Percentiles rank a stretch among this genome's conserved stretches.
Evolutionary conservation across 371 early-diverging fungal genomes (phyloP).

Genomic region (Zopfochytrium polystomum): DNA sequence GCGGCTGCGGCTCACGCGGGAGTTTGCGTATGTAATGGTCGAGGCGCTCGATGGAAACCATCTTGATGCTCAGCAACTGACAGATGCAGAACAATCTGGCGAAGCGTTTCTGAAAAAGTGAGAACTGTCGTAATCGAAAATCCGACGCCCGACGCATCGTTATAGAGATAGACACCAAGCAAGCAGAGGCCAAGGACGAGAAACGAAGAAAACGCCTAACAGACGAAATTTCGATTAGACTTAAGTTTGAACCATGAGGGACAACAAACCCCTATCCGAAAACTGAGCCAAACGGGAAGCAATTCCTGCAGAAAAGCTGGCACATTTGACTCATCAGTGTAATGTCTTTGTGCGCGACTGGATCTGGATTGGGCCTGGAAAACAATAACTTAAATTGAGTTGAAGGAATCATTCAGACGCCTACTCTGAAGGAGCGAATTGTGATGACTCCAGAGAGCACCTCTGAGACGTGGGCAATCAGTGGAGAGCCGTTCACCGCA

Average conservation of each 20-base stretch:
- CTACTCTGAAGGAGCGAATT: slow-evolving; percentile 21
- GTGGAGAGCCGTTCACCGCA: slow-evolving; percentile 23
- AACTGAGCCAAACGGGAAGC: slow-evolving; percentile 29
- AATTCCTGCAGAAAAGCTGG: slow-evolving; percentile 27
- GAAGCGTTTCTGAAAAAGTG: not conserved
- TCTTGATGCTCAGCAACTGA: slow-evolving; percentile 9
- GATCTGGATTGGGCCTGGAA: slow-evolving; percentile 10
- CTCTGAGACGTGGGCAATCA: slow-evolving; percentile 17
- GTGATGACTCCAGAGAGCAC: slow-evolving; percentile 18
- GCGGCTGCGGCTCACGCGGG: slow-evolving; percentile 17
- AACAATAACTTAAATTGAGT: no score
- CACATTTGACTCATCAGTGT: slow-evolving; percentile 29
- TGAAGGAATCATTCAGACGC: no score
- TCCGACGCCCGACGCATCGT: slow-evolving; percentile 20
- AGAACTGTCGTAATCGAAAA: slow-evolving; percentile 7
- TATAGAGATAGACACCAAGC: slow-evolving; percentile 26
- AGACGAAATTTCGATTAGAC: no score
- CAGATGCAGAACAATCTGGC: not conserved
- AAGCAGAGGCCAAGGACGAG: slow-evolving; percentile 49
- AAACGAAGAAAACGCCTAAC: slow-evolving; percentile 16
- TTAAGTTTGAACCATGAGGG: no score
- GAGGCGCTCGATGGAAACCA: slow-evolving; percentile 29
- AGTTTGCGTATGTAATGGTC: slow-evolving; percentile 15
- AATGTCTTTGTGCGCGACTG: slow-evolving; percentile 16
- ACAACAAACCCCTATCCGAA: no score